Evolutionary conservation across 2,329 filamentous ascomycete genomes (phyloP).

Genomic region (Cadophora gregata): DNA sequence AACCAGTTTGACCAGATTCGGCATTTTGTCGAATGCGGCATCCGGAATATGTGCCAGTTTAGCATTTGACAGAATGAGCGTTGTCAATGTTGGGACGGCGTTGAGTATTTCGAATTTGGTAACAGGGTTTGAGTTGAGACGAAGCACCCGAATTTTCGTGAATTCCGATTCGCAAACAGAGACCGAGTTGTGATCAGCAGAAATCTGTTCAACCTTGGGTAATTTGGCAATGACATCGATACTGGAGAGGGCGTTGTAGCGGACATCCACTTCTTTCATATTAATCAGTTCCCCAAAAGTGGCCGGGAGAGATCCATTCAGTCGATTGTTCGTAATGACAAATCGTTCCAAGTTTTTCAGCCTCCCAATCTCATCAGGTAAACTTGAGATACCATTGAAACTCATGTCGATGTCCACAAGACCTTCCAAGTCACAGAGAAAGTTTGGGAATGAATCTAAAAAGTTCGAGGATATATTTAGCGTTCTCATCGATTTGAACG

Average conservation of each 20-base stretch:
- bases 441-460: constrained; percentile 81
- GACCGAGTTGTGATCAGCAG: constrained; percentile 90
- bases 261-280: constrained; percentile 89
- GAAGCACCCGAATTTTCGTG: constrained; percentile 79
- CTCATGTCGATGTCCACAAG: constrained; percentile 94
- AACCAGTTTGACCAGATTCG: constrained; percentile 84
- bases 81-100: constrained; percentile 80
- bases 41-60: constrained; percentile 90
- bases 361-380: constrained; percentile 80
- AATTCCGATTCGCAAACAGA: constrained; percentile 92
- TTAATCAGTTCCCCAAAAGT: constrained; percentile 76
- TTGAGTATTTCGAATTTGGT: constrained; percentile 87
- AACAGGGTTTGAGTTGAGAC: constrained; percentile 93
- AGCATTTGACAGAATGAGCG: constrained; percentile 87
- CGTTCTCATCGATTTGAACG: constrained; percentile 79
- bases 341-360: constrained; percentile 84
- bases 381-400: constrained; percentile 84
- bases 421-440: constrained; percentile 80
- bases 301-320: constrained; percentile 75
- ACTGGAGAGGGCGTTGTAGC: constrained; percentile 87
- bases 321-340: constrained; percentile 93
- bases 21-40: constrained; percentile 84
- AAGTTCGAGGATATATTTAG: constrained; percentile 95
- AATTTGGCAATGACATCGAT: constrained; percentile 87
- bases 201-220: constrained; percentile 85